These are phyloP conservation scores for Trichosporon inkin DNA, from an alignment of 1,284 basidiomycete genomes.

Conservation along the genomic window DNA sequence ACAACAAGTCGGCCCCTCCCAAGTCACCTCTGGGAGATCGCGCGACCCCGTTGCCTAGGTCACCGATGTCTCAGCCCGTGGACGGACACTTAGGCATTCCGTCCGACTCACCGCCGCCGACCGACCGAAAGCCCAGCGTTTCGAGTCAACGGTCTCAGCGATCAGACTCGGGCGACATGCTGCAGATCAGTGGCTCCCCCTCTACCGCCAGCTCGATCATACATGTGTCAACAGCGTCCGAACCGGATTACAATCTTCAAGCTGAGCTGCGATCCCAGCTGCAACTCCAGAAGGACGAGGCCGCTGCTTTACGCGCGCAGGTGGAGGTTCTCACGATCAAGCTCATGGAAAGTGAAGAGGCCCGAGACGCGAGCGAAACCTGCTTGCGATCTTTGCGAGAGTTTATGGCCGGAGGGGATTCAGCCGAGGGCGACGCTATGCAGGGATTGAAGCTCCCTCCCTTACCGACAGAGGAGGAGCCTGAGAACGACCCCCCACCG, in stretches of 20 bases:
- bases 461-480: constrained; percentile 58
- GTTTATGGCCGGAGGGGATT: constrained; percentile 61
- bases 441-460: constrained; percentile 53
- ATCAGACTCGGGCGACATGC: not conserved
- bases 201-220: not conserved
- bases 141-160: constrained; percentile 1
- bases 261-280: not conserved
- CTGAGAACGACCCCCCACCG: constrained; percentile 38
- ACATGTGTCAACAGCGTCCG: not conserved
- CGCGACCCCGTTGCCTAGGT: not conserved
- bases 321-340: constrained; percentile 58
- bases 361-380: constrained; percentile 76
- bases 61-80: not conserved
- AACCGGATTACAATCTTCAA: not conserved
- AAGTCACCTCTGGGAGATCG: not conserved
- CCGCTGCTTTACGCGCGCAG: constrained; percentile 58
- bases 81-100: not conserved
- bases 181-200: not conserved
- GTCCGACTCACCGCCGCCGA: not conserved
- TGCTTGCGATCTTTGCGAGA: constrained; percentile 75
- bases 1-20: not conserved
- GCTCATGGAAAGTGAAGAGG: constrained; percentile 73
- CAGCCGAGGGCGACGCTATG: constrained; percentile 18
- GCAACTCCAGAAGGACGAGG: constrained; percentile 6
- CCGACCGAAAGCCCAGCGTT: not conserved